Evolutionary conservation across 441 rosid genomes (phyloP), one percentile per base, ranked within the genome.

Genomic region (Pelargonium australe): DNA sequence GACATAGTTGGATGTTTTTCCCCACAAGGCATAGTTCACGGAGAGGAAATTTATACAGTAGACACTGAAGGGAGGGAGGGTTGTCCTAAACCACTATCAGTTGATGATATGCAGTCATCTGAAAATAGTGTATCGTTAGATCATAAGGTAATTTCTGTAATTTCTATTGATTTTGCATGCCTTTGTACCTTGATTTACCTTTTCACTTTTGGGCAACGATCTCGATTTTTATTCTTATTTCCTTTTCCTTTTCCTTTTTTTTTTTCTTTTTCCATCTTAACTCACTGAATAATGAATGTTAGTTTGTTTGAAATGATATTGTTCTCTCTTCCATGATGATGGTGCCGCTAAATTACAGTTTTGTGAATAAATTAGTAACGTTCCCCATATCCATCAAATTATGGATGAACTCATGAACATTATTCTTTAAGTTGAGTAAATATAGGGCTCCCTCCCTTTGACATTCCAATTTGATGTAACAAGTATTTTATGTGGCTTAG

Each of bases 131-230:
- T 64, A 69, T 44, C 79, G 66, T 70, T 12, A 44, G 78, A 80
- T 62, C 31, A 43, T 6, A 79, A 84, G 88, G 89, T 88, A 78
- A 23, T 51, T 20, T 20, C 66, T 17, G 89, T 88, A 78, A 23
- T 51, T 20, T 20, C 66, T 17, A 7, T 9, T 31, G 11, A 4
- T 34, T 14, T 31, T 40, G 58, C 4, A 28, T n/a, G 51, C 64
- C 16, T 68, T 17, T 63, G 12, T 17, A 5, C 7, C 34, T 25
- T 40, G 6, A 10, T 65, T 25, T n/a, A 4, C 19, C 6, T 31
- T 14, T 14, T 17, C 51, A 57, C 49, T 57, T 20, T 2, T 66
- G 17, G 5, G 19, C 58, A 13, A 34, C 37, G 2, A 34, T 34
- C 2, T 34, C 6, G 37, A 34, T 34, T 3, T 43, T 43, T 43